Evolutionary conservation across 805 yeast genomes (phyloP).

Genomic region (Candida tibetensis): DNA sequence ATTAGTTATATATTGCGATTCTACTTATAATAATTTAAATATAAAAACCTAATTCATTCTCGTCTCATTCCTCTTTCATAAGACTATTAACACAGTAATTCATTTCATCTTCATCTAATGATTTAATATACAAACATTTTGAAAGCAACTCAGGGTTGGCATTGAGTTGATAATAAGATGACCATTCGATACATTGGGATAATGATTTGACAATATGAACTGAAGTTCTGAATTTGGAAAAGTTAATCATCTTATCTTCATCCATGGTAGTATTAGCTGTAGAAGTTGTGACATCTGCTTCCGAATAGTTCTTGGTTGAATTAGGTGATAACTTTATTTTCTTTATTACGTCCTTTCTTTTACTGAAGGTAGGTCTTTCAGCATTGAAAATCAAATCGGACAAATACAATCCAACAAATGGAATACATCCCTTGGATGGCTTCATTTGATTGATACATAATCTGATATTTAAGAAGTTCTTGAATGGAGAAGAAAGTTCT

Average conservation of each 20-base stretch:
- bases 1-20: too few species aligned
- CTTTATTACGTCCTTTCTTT: slow-evolving; percentile 8
- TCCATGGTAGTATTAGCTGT: slow-evolving; percentile 11
- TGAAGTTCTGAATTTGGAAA: slow-evolving; percentile 71
- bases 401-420: slow-evolving; percentile 82
- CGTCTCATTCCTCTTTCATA: too few species aligned
- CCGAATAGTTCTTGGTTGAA: slow-evolving; percentile 1
- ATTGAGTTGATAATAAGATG: slow-evolving; percentile 58
- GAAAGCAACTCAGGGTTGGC: slow-evolving; percentile 65
- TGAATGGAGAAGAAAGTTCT: slow-evolving; percentile 67
- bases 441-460: slow-evolving; percentile 56
- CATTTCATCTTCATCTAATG: slow-evolving; percentile 74
- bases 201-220: slow-evolving; percentile 76
- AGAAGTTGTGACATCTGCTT: slow-evolving; percentile 9
- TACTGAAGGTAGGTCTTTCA: slow-evolving; percentile 52
- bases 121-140: slow-evolving; percentile 77
- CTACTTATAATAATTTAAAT: too few species aligned
- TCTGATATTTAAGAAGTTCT: slow-evolving; percentile 69
- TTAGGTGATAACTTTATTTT: background rate
- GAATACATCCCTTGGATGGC: slow-evolving; percentile 76
- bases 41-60: too few species aligned
- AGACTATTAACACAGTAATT: slow-evolving; percentile 35
- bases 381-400: slow-evolving; percentile 79
- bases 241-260: slow-evolving; percentile 56
- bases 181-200: slow-evolving; percentile 83